Evolutionary conservation across 2,329 filamentous ascomycete species (phyloP).

Genomic region (Colletotrichum eremochloae): DNA sequence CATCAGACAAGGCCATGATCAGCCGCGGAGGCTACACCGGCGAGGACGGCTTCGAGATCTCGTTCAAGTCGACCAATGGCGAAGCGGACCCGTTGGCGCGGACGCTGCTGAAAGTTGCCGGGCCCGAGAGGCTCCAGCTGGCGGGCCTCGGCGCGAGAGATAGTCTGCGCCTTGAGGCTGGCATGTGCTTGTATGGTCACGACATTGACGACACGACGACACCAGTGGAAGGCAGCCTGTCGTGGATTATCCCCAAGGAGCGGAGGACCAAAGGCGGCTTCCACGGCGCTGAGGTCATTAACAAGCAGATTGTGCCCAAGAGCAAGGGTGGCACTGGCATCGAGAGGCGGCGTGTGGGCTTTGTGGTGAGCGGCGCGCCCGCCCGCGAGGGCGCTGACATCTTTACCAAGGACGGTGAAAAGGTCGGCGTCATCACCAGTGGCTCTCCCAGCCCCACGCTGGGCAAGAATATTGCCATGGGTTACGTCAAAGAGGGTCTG

Average conservation of each 20-base stretch:
- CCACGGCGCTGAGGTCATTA: conserved; percentile 84
- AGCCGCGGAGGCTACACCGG: conserved; percentile 95
- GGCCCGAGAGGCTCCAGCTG: conserved; percentile 75
- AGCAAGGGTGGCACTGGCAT: conserved; percentile 80
- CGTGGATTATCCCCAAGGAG: conserved; percentile 88
- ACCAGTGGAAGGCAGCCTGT: conserved; percentile 68
- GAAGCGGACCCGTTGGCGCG: conserved; percentile 66
- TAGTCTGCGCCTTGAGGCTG: conserved; percentile 92
- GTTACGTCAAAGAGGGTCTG: conserved; percentile 83
- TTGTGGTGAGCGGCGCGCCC: conserved; percentile 87
- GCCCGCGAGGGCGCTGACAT: conserved; percentile 91
- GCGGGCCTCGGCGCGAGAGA: conserved; percentile 93
- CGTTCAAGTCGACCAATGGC: conserved; percentile 64
- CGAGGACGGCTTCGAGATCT: conserved; percentile 98
- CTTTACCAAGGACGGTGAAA: conserved; percentile 71
- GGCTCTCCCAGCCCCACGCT: conserved; percentile 90
- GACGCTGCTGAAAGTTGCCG: conserved; percentile 71
- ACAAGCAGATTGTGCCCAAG: conserved; percentile 80
- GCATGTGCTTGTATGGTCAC: conserved; percentile 99
- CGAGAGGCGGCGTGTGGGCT: conserved; percentile 79
- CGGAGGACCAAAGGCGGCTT: conserved; percentile 79
- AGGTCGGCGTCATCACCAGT: conserved; percentile 86
- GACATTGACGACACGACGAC: conserved; percentile 86
- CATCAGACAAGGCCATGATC: conserved; percentile 70
- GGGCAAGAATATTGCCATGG: conserved; percentile 96